Evolutionary conservation across 2,329 filamentous ascomycete genomes (phyloP).

Genomic region (Colletotrichum karsti): DNA sequence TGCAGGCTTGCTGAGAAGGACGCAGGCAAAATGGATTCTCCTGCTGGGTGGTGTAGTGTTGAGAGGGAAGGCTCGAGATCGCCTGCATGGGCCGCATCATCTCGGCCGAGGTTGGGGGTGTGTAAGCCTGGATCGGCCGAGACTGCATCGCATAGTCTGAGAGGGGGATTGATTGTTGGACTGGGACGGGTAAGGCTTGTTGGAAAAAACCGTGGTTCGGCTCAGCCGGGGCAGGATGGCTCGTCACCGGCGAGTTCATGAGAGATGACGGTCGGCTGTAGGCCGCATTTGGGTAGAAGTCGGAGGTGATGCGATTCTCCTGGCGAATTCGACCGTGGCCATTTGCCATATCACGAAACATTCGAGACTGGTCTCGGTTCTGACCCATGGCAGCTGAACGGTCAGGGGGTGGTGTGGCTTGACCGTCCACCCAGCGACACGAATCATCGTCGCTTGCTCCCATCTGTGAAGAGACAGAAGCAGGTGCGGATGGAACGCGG

Average conservation of each 20-base stretch:
- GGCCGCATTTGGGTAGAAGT: constrained; percentile 16
- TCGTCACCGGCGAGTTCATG: constrained; percentile 16
- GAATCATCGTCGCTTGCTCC: constrained; percentile 15
- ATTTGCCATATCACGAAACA: constrained; percentile 18
- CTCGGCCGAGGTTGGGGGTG: constrained; percentile 16
- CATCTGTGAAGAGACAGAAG: constrained; percentile 19
- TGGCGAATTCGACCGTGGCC: constrained; percentile 3
- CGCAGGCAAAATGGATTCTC: constrained; percentile 19
- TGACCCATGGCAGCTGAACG: constrained; percentile 14
- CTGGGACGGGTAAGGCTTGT: constrained; percentile 4
- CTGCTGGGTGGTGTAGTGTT: constrained; percentile 23
- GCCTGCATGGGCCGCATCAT: constrained; percentile 26
- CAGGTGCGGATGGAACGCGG: constrained; percentile 17
- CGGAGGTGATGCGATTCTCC: constrained; percentile 2
- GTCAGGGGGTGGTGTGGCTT: constrained; percentile 22
- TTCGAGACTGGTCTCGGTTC: constrained; percentile 24
- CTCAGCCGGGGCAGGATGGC: constrained; percentile 11
- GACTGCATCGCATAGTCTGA: constrained; percentile 19
- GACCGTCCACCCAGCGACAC: constrained; percentile 25
- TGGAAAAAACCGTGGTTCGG: constrained; percentile 14
- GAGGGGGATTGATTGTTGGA: constrained; percentile 10
- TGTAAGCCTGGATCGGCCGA: constrained; percentile 17
- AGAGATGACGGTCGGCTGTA: constrained; percentile 22
- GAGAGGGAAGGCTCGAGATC: constrained; percentile 4
- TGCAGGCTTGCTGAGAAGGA: constrained; percentile 4